Percentiles rank a stretch among this genome's conserved stretches.
Evolutionary conservation across 176 grass and related monocot genomes (phyloP).

Genomic region (Hyparrhenia diplandra): DNA sequence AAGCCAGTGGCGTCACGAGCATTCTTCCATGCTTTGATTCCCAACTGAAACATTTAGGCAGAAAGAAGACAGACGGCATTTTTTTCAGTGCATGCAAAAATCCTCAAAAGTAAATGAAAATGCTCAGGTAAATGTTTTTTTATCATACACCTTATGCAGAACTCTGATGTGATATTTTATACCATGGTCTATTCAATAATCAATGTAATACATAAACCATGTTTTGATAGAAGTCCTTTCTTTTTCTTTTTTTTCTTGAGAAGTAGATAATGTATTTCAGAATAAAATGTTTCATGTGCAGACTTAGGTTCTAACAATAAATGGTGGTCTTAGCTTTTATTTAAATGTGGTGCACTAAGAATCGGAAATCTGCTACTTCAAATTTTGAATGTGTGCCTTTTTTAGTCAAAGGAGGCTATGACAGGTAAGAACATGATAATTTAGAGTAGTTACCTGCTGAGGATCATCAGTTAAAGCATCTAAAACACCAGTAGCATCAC

Average conservation of each 20-base stretch:
- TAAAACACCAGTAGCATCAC: conserved; percentile 44
- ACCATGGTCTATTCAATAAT: conserved; percentile 14
- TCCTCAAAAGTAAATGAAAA: neutral
- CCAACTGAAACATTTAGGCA: conserved; percentile 42
- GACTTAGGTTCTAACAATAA: neutral
- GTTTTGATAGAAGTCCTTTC: neutral
- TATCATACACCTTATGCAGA: neutral
- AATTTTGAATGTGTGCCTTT: neutral
- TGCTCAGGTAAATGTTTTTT: neutral
- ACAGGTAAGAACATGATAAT: neutral
- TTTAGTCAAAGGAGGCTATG: neutral
- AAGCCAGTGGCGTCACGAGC: conserved; percentile 44
- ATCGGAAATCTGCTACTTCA: neutral
- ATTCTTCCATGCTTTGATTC: conserved; percentile 71
- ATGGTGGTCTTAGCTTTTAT: neutral
- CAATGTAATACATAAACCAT: neutral
- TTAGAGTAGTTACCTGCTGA: conserved; percentile 47
- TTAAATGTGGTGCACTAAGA: neutral
- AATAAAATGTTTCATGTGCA: neutral
- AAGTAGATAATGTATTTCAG: neutral
- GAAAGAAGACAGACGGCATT: neutral
- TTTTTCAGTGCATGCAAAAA: conserved; percentile 16
- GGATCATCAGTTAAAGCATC: conserved; percentile 81
- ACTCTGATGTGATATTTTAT: neutral
- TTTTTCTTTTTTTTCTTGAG: neutral